Evolutionary conservation across 2,329 filamentous ascomycete species (phyloP), one percentile per base, ranked within the genome.

Genomic region (Phaeomoniella chlamydospora): DNA sequence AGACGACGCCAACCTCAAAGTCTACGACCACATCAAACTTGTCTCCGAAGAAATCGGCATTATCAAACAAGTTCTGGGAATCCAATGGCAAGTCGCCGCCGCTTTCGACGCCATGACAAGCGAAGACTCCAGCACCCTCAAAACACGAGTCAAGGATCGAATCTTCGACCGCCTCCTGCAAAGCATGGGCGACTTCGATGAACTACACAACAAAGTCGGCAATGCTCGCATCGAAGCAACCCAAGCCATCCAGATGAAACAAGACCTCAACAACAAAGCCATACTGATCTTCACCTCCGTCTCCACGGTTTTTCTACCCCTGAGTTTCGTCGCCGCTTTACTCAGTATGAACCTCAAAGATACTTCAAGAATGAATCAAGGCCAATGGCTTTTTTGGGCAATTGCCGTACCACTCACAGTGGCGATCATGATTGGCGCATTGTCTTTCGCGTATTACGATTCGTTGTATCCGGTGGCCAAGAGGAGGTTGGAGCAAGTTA

Each of bases 271-370:
- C 30, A 32, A 32, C 30, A 32, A n/a, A 14, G 30, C 30, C 5
- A 32, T 34, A 14, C 33, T 34, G 5, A n/a, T 34, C 47, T 47
- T 47, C 44, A 45, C 47, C 39, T 43, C 45, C 31, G 33, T 48
- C 30, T 31, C 36, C 37, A 31, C 40, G 38, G 32, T 33, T 33
- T 30, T 34, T 36, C 40, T 36, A 4, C 34, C 34, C n/a, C 15
- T 36, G 17, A 18, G 14, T 15, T 30, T 29, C 19, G 18, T 36
- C 5, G 15, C 34, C 5, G 15, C 11, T 9, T 30, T 14, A 5
- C 19, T 36, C 14, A 18, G 34, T 14, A 36, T 36, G 34, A 36
- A 36, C 18, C 26, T 57, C 57, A 4, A 42, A 29, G 2, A 54
- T 54, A 16, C 52, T 45, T 11, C 29, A 33, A 16, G 49, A 45